Evolutionary conservation across 495 filamentous ascomycete genomes (phyloP), one percentile per base, ranked within the genome.

Genomic region (Trichoderma erinaceum): DNA sequence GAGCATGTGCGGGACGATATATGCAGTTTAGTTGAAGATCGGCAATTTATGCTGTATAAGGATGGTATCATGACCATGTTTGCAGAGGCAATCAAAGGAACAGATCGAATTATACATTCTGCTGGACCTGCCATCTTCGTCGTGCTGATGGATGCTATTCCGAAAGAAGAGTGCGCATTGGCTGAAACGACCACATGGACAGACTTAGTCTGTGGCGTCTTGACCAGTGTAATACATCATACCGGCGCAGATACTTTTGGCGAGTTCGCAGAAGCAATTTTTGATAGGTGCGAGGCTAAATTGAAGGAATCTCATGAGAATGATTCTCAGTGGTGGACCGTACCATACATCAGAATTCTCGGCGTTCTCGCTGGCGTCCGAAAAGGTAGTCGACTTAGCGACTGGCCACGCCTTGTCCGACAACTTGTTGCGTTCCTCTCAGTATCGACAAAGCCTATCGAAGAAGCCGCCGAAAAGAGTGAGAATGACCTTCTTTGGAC

Each of bases 11-110:
- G 90, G 56, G 78, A 84, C 27, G 91, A 96, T 73, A 78, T 96
- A 35, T 76, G 82, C 35, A 81, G 83, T 58, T 73, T 81, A 32
- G 80, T 76, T 16, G 82, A 80, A 41, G 78, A 77, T 3, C 84
- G 83, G 48, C 80, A 84, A 29, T 81, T 78, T 69, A 76, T 74
- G 21, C 81, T 88, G 12, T 97, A 97, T 73, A 88, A 88, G 69
- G 87, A 93, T 73, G 96, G 96, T 46, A 76, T 97, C 32, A 97
- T 96, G 90, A 88, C 85, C 25, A 88, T 98, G 80, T 92, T 97
- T 71, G 86, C 89, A 0, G 95, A 97, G 77, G 87, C 94, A 15
- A 88, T 92, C 69, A 94, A 94, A 75, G 90, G 93, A 35, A 84
- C 93, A 48, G 91, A 93, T 58, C 74, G 87, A 52, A 88, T 86